Evolutionary conservation across 306 rosid genomes (phyloP), one percentile per base, ranked within the genome.

Genomic region (Cicer pinnatifidum): DNA sequence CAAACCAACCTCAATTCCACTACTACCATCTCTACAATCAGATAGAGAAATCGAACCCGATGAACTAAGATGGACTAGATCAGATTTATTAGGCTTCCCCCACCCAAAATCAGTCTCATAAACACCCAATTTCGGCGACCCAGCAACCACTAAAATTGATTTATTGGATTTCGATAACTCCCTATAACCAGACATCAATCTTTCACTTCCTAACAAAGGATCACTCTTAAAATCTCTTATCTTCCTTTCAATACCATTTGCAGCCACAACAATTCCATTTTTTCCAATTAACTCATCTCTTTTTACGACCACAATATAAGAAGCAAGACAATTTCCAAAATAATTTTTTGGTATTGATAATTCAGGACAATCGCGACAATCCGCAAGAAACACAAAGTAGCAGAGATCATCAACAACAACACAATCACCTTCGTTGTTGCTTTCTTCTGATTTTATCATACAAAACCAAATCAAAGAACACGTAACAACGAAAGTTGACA

Each of bases 31-130:
- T 33, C 72, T 68, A 40, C 51, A 13, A 15, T 88, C 86, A 6
- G 81, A 64, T 13, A 83, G 69, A 67, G 82, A 66, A 57, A 88
- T 11, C 0, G 81, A 72, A 5, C 72, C 64, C 0, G 80, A 67
- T 0, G 33, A 51, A 45, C 80, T 85, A 60, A 72, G 17, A 5
- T 85, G 86, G 1, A 54, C 84, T 2, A 68, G 9, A 39, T 80
- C 89, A 19, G 80, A 61, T 54, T 77, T 85, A 54, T 48, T 78
- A 0, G 89, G 88, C 73, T 58, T 88, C 5, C 88, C 92, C 85
- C 82, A 84, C 28, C 92, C 92, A 71, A 88, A 88, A 82, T 88
- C 85, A 13, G 81, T 80, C 40, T 80, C 53, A 15, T 82, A 84
- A 51, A 84, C 58, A 0, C 38, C 83, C 54, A 80, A 2, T 40